Evolutionary conservation across 441 rosid species (phyloP), one percentile per base, ranked within the genome.

Genomic region (Rhodomyrtus psidioides): DNA sequence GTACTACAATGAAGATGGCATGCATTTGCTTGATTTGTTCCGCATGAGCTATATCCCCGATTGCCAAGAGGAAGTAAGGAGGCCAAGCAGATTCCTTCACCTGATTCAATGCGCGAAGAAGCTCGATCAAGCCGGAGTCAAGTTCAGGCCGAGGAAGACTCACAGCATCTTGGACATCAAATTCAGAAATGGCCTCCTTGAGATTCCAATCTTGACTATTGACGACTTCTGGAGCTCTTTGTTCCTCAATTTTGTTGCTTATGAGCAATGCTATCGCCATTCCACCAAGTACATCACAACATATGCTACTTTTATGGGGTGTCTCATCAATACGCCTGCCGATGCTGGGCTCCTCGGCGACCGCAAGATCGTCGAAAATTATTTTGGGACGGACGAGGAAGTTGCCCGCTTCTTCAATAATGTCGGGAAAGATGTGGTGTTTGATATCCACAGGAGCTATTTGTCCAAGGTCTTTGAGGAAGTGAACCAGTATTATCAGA

Each of bases 21-120:
- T 81, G 53, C 95, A 94, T 89, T 89, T 94, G 51, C 91, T 93
- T 13, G 95, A 91, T 87, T 65, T 94, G 86, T 88, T 92, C 58
- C 93, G 94, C 13, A 70, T 30, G 83, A 92, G 90, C 53, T 90
- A 87, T 39, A 70, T 89, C 51, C 90, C 93, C 5, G 17, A 83
- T 1, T 83, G 83, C 9, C 70, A 46, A 70, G 88, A 88, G 53
- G 21, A 12, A 28, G 9, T n/a, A 13, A 82, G 82, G 81, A 34
- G 62, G 14, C 46, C 74, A 12, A 82, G 55, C 83, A 83, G 21
- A 53, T 89, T 70, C 39, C 92, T 88, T 28, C 55, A 82, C 12
- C 83, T 91, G 34, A 89, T 93, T 84, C 90, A 89, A 28, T 90
- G 94, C 0, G 94, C 94, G 1, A 91, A 59, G 81, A 93, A 92